Base-by-base conservation (phyloP, 1,139 yeast genomes). In the Torulaspora pretoriensis region DNA sequence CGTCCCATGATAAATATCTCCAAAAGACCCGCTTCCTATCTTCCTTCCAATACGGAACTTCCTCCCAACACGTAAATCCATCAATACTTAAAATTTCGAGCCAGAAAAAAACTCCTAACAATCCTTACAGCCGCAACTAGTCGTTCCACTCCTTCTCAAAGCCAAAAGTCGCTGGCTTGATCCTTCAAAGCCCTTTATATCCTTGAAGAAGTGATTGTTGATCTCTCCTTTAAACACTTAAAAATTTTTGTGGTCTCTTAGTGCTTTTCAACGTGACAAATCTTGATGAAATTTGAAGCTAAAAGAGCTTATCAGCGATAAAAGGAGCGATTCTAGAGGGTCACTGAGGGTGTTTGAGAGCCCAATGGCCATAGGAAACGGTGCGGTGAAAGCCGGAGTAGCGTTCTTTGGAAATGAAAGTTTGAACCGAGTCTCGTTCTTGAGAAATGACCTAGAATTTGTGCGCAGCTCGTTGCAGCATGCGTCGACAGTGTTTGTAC, bases 21-120 rank as follows among this genome's bases (percentile, higher is more conserved):
- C 98, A 66, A 92, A 92, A 7, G 97, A 90, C 16, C 98, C 98
- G 40, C 95, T 83, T 12, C 98, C 98, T 59, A 92, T 92, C 70
- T 92, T 92, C 55, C 97, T 84, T 39, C 97, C 97, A 60, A 92
- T 84, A 49, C 96, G 80, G 69, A 83, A 92, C 70, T 90, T 92
- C 70, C 94, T 87, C 42, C 97, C 97, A 41, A 92, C 95, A 67
- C 97, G 78, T 65, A 89, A 78, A 70, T 88, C 96, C 77, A 62
- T 62, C 27, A 24, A 17, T 17, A 25, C 16, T 14, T 28, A 33
- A n/a, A 14, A 30, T 19, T 10, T 29, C 32, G 16, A 16, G 12
- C 32, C 16, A 16, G 19, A 14, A 16, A 29, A 29, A 29, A 7
- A 9, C 19, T 29, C 32, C 22, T 14, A 29, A 29, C 17, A 16